phyloP scores from a whole-genome alignment of 176 grass and related monocot species.

The Lolium multiflorum region DNA sequence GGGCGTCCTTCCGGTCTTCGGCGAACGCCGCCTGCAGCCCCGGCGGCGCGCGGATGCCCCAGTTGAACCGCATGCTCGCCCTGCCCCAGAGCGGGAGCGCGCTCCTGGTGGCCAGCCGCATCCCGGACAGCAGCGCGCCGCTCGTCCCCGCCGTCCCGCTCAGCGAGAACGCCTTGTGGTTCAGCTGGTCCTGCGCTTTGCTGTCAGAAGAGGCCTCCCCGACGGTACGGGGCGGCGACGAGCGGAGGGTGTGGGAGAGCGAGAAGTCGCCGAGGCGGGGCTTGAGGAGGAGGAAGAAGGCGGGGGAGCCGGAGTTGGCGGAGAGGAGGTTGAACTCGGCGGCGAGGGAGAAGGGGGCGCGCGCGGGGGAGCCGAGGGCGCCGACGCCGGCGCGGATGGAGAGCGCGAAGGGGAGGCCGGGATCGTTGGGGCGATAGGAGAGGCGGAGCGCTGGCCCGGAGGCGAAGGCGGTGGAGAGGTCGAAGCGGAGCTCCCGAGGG shows the following conservation, averaged over 20 bases:
- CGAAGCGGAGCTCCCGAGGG: conserved; percentile 71
- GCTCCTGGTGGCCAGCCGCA: conserved; percentile 72
- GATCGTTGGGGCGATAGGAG: conserved; percentile 79
- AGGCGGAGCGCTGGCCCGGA: conserved; percentile 64
- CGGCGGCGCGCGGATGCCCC: conserved; percentile 72
- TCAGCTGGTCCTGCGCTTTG: not conserved
- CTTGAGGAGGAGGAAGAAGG: conserved; percentile 78
- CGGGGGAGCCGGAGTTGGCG: conserved; percentile 36
- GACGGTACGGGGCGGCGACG: conserved; percentile 38
- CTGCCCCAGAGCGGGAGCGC: conserved; percentile 66
- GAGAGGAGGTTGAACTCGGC: conserved; percentile 75
- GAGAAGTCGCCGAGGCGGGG: conserved; percentile 80
- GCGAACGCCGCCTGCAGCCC: conserved; percentile 45
- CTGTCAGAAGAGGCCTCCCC: conserved; percentile 36
- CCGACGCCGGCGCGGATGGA: conserved; percentile 67
- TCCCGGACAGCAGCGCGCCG: conserved; percentile 60
- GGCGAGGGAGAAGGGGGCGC: conserved; percentile 71
- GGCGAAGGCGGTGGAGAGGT: conserved; percentile 67
- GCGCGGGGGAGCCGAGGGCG: conserved; percentile 58
- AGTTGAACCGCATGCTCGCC: conserved; percentile 72
- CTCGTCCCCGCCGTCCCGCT: conserved; percentile 44
- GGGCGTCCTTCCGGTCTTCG: conserved; percentile 10
- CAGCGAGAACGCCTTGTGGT: conserved; percentile 48
- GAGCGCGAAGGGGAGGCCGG: conserved; percentile 62
- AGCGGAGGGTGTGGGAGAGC: conserved; percentile 63